Evolutionary conservation across 2,329 filamentous ascomycete genomes (phyloP).

Genomic region (Esteya vermicola): DNA sequence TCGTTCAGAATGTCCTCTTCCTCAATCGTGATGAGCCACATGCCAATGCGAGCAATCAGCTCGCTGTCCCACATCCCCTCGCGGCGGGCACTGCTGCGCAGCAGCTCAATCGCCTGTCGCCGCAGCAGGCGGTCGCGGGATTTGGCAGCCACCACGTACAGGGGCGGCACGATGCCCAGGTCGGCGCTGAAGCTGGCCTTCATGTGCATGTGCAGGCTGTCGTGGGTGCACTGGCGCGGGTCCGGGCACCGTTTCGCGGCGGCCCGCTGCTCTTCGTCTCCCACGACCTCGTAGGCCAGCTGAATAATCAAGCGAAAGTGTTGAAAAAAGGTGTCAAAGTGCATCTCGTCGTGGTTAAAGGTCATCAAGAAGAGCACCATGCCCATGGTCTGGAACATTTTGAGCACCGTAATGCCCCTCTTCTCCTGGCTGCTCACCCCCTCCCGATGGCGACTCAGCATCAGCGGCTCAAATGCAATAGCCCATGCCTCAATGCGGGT

Average conservation of each 20-base stretch:
- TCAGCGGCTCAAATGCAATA: conserved; percentile 39
- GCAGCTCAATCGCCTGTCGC: conserved; percentile 44
- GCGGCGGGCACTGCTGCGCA: conserved; percentile 43
- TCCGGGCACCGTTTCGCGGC: conserved; percentile 30
- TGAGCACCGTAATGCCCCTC: conserved; percentile 44
- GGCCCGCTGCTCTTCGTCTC: conserved; percentile 39
- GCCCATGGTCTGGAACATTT: conserved; percentile 47
- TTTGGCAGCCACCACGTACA: conserved; percentile 53
- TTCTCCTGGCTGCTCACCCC: conserved; percentile 40
- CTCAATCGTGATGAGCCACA: conserved; percentile 41
- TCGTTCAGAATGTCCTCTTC: conserved; percentile 27
- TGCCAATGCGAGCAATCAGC: conserved; percentile 38
- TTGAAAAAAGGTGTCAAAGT: conserved; percentile 39
- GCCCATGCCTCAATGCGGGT: conserved; percentile 39
- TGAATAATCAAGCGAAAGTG: conserved; percentile 42
- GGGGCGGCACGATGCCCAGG: conserved; percentile 47
- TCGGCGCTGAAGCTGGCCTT: conserved; percentile 51
- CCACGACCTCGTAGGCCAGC: conserved; percentile 43
- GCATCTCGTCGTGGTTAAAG: conserved; percentile 42
- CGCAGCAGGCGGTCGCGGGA: conserved; percentile 44
- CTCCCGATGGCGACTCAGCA: conserved; percentile 32
- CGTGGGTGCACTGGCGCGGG: conserved; percentile 23
- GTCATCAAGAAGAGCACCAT: conserved; percentile 44
- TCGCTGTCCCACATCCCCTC: conserved; percentile 60
- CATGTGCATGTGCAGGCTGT: conserved; percentile 24